phyloP scores from a whole-genome alignment of 306 rosid species.

The Glycine soja region DNA sequence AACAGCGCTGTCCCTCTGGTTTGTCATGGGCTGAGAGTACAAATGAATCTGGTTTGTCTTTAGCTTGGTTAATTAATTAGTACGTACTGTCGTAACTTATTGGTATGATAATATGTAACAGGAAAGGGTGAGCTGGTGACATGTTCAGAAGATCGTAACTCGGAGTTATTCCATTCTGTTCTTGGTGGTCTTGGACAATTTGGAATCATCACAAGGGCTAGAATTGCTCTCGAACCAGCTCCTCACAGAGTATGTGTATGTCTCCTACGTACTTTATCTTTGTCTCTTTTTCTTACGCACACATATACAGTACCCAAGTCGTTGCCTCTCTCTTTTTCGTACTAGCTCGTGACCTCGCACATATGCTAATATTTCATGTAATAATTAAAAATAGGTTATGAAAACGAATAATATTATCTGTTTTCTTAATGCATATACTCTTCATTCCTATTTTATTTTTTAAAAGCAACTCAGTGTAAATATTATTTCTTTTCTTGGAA shows the following conservation, averaged over 20 bases:
- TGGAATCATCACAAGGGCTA: slow-evolving; percentile 93
- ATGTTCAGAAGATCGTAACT: slow-evolving; percentile 77
- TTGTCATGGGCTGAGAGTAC: neutral
- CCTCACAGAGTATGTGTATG: slow-evolving; percentile 72
- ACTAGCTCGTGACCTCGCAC: no score
- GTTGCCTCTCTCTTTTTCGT: neutral
- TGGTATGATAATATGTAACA: slow-evolving; percentile 24
- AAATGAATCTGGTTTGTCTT: slow-evolving; percentile 5
- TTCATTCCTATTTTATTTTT: no score
- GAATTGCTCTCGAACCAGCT: slow-evolving; percentile 88
- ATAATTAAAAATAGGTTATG: no score
- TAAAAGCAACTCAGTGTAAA: neutral
- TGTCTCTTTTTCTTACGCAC: neutral
- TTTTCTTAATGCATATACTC: no score
- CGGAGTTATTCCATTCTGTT: slow-evolving; percentile 85
- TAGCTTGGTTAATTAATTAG: neutral
- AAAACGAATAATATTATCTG: no score
- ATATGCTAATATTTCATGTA: no score
- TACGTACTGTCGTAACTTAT: neutral
- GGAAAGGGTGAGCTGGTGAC: slow-evolving; percentile 91
- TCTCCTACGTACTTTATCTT: slow-evolving; percentile 21
- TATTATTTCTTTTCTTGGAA: slow-evolving; percentile 30
- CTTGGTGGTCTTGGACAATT: slow-evolving; percentile 98
- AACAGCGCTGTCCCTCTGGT: no score
- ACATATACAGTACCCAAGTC: neutral